Base-by-base conservation (phyloP, 345 rosid species). In the Eucalyptus polybractea region DNA sequence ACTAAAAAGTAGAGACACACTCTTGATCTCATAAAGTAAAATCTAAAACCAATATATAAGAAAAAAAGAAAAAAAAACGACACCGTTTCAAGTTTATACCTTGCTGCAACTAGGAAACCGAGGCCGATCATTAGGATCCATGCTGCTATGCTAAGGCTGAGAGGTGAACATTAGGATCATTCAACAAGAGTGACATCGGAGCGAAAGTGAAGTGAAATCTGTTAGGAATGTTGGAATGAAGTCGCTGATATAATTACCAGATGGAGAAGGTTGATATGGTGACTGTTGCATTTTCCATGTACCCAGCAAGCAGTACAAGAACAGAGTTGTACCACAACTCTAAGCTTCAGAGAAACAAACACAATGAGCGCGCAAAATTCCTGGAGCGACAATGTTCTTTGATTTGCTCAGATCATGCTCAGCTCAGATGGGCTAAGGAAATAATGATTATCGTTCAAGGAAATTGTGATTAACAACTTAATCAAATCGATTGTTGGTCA, bases 321-420 rank as follows among this genome's bases (percentile, higher is more conserved):
- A 91, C 88, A 19, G 91, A 88, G 86, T 85, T 88, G 89, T 91
- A 91, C 92, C 92, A 91, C 13, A 90, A 21, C 89, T 91, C 91
- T 62, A 91, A 90, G 91, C 92, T 91, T 45, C 56, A 50, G 50
- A n/a, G 22, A 29, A 67, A 54, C 67, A 49, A 86, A 67, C 24
- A 86, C 45, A 27, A 16, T 60, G 42, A 86, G 49, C 7, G 21
- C 4, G 33, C 27, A 76, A 40, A 42, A 76, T 76, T 37, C 83
- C 83, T 40, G 83, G 47, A 2, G 83, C 6, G 27, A 37, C 83
- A 37, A 76, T 40, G 83, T 22, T 76, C 83, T 40, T 76, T 22
- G 83, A 42, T 25, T 19, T 11, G 83, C 3, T 76, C 27, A 76
- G 83, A 40, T 76, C 25, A 37, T 40, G 47, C 4, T 76, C 83